Evolutionary conservation across 179 eudicot genomes (phyloP).

Genomic region (Spinacia oleracea): DNA sequence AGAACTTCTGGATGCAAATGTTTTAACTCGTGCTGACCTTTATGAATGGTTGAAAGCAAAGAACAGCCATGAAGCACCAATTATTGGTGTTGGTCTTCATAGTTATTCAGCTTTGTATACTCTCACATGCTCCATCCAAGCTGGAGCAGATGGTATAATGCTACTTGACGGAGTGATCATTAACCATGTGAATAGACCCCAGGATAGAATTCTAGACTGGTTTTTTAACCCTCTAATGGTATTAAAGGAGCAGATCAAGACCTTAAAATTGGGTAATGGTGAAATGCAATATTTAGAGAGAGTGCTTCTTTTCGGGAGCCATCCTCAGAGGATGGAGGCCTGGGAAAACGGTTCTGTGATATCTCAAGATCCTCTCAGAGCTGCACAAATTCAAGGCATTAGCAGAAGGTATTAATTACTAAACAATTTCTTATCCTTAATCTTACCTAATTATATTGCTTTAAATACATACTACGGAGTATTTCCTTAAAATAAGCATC

Average conservation of each 20-base stretch:
- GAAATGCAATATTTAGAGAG: slow-evolving; percentile 69
- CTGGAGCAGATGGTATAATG: slow-evolving; percentile 62
- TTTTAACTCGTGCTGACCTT: slow-evolving; percentile 59
- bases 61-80: slow-evolving; percentile 45
- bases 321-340: slow-evolving; percentile 47
- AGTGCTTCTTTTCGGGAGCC: slow-evolving; percentile 58
- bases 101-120: slow-evolving; percentile 59
- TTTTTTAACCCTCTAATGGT: slow-evolving; percentile 85
- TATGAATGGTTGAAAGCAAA: slow-evolving; percentile 75
- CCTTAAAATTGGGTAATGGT: slow-evolving; percentile 52
- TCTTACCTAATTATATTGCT: neutral
- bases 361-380: slow-evolving; percentile 63
- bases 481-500: neutral
- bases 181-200: slow-evolving; percentile 68
- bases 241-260: slow-evolving; percentile 76
- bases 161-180: slow-evolving; percentile 58
- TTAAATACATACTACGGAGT: too few species aligned
- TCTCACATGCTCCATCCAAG: slow-evolving; percentile 53
- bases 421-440: neutral
- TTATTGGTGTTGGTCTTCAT: slow-evolving; percentile 72
- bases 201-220: slow-evolving; percentile 80
- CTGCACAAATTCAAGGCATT: slow-evolving; percentile 89
- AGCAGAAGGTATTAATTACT: slow-evolving; percentile 66
- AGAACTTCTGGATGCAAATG: slow-evolving; percentile 58
- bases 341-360: slow-evolving; percentile 69